A percentile compares a stretch with the other conserved stretches of the same genome.
Conservation (phyloP, 371 early-diverging fungal species). For the Mucor sp. region DNA sequence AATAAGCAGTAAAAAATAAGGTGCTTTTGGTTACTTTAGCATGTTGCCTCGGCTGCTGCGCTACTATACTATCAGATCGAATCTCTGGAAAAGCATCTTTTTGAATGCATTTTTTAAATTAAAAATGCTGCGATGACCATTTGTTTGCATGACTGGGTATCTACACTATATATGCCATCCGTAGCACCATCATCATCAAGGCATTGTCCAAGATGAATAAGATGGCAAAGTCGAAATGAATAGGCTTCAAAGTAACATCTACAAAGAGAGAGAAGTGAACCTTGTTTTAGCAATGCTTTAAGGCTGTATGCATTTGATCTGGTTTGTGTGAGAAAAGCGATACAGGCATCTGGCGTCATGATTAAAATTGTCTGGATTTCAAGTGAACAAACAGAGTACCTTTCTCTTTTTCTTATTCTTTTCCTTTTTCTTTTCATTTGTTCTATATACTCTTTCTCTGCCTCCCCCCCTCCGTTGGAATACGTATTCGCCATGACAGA, state of each 20-base stretch:
- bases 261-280: background rate
- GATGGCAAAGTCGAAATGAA: background rate
- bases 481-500: background rate
- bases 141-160: background rate
- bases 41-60: background rate
- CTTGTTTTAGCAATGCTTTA: background rate
- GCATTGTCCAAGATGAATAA: too few relatives aligned
- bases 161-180: background rate
- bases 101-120: background rate
- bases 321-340: background rate
- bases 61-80: background rate
- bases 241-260: background rate
- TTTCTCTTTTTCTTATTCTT: background rate
- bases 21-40: background rate
- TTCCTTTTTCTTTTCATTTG: background rate
- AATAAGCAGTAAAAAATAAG: background rate
- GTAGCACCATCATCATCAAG: background rate
- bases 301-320: background rate
- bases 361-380: background rate
- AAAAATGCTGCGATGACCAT: background rate
- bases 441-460: background rate
- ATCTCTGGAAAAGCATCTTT: background rate
- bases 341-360: constrained; percentile 2
- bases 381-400: constrained; percentile 5
- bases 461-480: background rate